Evolutionary conservation across 2,329 filamentous ascomycete species (phyloP).

Genomic region (Catunica adiposa): DNA sequence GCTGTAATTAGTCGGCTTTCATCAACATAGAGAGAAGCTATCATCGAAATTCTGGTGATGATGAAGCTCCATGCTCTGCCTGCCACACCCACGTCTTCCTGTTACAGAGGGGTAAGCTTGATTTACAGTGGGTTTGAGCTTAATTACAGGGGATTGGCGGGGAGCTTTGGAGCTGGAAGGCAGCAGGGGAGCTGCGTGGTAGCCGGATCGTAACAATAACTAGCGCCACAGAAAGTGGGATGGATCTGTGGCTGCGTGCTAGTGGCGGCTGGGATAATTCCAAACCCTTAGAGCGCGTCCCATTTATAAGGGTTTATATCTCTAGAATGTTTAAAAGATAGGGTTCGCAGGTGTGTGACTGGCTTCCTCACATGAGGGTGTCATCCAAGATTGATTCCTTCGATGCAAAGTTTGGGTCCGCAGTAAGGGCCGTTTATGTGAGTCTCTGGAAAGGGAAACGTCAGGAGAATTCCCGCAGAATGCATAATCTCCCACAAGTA

Average conservation of each 20-base stretch:
- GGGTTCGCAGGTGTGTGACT: not conserved
- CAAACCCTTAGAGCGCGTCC: not conserved
- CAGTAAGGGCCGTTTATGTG: not conserved
- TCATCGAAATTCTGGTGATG: constrained; percentile 9
- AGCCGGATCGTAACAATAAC: not conserved
- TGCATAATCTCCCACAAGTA: not conserved
- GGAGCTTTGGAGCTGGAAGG: constrained; percentile 7
- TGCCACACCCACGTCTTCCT: not conserved
- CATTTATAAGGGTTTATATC: not conserved
- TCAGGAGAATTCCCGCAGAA: not conserved
- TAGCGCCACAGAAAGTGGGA: not conserved
- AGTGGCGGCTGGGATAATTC: not conserved
- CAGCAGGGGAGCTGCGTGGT: constrained; percentile 13
- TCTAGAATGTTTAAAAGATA: not conserved
- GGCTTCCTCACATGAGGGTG: too few species aligned
- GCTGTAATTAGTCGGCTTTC: not conserved
- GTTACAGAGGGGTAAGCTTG: constrained; percentile 6
- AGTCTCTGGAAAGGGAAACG: constrained; percentile 1
- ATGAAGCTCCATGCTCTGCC: constrained; percentile 15
- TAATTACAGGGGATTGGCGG: not conserved
- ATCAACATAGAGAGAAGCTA: not conserved
- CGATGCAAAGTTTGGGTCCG: not conserved
- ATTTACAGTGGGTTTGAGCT: not conserved
- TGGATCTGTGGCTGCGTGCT: not conserved
- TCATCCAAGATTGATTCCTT: not conserved